Evolutionary conservation across 2,329 filamentous ascomycete genomes (phyloP), one percentile per base, ranked within the genome.

Genomic region (Hypoxylon sp.): DNA sequence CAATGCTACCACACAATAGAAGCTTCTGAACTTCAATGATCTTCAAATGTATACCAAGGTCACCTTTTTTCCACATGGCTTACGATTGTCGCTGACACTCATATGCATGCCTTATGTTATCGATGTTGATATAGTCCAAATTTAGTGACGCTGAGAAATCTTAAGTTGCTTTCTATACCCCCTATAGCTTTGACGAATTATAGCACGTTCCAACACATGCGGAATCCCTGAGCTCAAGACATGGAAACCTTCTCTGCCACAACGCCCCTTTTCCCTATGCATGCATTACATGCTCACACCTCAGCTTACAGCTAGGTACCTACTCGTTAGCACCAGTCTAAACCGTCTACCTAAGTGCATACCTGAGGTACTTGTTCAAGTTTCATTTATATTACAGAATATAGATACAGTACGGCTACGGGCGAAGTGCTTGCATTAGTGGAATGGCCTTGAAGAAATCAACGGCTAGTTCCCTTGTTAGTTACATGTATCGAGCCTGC

Each of bases 191-290:
- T 53, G 54, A 24, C 27, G 51, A 51, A 51, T 65, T 65, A 42
- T 56, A 65, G 51, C 51, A 42, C 62, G 47, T 65, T 35, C 52
- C 51, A 65, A 39, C 51, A 39, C 51, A 61, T 61, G 62, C 51
- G 37, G 32, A 32, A 61, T 19, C 56, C 62, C 56, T 55, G 27
- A 51, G 44, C 42, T 57, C 17, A 27, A 59, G 27, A 32, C 44
- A 44, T 54, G 47, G 39, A 19, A 21, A 19, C 29, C 32, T 55
- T 48, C 42, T 61, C 21, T 27, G 29, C 39, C 39, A 44, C 39
- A 17, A 21, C 39, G 6, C 39, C 39, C 39, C 39, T 27, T 57
- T 37, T 37, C 15, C 31, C 32, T 46, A 37, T 37, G 44, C 55
- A 58, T 47, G 6, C 24, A 47, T 21, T 11, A 24, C 44, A 11